phyloP scores from a whole-genome alignment of 192 early-diverging fungal species.

The Coemansia nantahalensis region DNA sequence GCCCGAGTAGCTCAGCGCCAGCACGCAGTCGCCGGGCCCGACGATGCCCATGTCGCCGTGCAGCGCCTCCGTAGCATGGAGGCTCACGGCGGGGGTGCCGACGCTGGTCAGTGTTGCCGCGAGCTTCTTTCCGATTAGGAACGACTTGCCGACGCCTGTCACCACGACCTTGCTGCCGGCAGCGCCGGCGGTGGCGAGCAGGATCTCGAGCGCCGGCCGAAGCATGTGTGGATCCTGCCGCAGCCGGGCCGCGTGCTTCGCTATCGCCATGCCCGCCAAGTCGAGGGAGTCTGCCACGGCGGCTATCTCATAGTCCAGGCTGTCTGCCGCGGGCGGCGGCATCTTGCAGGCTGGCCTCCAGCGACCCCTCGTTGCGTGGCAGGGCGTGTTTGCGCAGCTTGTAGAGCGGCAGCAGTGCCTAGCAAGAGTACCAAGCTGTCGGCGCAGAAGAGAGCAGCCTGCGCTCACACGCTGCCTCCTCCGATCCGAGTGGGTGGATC shows the following conservation, averaged over 20 bases:
- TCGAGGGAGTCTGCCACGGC: slow-evolving; percentile 22
- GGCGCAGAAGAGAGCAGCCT: no score
- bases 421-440: no score
- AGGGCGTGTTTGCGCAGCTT: no score
- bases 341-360: no score
- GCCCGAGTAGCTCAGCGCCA: slow-evolving; percentile 44
- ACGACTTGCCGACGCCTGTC: slow-evolving; percentile 43
- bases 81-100: slow-evolving; percentile 23
- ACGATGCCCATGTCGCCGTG: slow-evolving; percentile 43
- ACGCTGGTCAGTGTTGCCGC: slow-evolving; percentile 41
- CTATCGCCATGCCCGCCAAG: slow-evolving; percentile 14
- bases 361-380: no score
- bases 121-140: slow-evolving; percentile 34
- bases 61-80: slow-evolving; percentile 42
- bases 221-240: slow-evolving; percentile 9
- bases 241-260: slow-evolving; percentile 18
- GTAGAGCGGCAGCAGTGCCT: no score
- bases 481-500: no score
- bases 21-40: slow-evolving; percentile 19
- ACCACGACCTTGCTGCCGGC: slow-evolving; percentile 21
- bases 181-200: slow-evolving; percentile 6
- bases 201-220: slow-evolving; percentile 13
- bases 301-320: neutral
- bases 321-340: slow-evolving; percentile 7
- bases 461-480: no score